Conservation (phyloP, 768 basidiomycete species). For the Sistotremastrum suecicum region DNA sequence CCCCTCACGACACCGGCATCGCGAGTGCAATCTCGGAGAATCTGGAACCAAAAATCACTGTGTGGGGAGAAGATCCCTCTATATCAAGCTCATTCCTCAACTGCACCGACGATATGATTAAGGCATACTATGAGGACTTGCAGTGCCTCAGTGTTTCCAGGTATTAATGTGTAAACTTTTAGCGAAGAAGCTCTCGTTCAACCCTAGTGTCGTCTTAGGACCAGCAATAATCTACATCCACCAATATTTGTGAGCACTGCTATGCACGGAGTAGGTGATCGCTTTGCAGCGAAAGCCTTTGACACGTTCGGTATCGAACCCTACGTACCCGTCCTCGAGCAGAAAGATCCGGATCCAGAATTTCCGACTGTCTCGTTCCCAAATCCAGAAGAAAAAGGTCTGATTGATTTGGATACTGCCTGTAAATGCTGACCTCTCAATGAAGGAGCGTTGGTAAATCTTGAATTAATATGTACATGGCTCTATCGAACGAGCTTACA, state of each 20-base stretch:
- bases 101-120: conserved; percentile 41
- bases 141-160: conserved; percentile 13
- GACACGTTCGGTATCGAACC: conserved; percentile 41
- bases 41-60: conserved; percentile 38
- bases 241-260: conserved; percentile 71
- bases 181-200: background rate
- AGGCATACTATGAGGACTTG: conserved; percentile 39
- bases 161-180: conserved; percentile 13
- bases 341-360: conserved; percentile 65
- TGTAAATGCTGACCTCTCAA: background rate
- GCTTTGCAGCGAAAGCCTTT: conserved; percentile 45
- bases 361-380: conserved; percentile 79
- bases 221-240: conserved; percentile 21
- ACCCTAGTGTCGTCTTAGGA: conserved; percentile 10
- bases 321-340: conserved; percentile 47
- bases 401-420: conserved; percentile 10
- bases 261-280: conserved; percentile 80
- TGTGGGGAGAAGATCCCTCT: conserved; percentile 18
- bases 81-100: conserved; percentile 36
- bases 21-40: conserved; percentile 47
- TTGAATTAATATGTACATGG: background rate
- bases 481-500: conserved; percentile 1
- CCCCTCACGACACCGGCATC: conserved; percentile 72
- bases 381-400: conserved; percentile 85
- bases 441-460: conserved; percentile 34